These are phyloP conservation scores for Phytophthora pluvialis DNA, from an alignment of 352 stramenopile genomes.

Conservation along the genomic window DNA sequence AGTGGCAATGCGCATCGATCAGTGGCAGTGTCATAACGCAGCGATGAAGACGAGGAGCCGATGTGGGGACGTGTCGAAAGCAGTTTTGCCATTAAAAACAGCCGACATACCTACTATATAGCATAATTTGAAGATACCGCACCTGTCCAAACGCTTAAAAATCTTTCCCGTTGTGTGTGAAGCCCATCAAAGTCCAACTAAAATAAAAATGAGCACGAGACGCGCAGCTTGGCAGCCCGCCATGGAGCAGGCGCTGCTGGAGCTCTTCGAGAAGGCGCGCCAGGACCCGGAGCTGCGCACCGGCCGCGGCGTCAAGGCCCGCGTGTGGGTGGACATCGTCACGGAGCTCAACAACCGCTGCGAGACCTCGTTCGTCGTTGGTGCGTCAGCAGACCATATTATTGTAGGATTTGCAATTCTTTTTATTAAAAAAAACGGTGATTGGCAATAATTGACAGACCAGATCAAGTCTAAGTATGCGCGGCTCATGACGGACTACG, in stretches of 20 bases:
- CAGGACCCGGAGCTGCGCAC: slow-evolving; percentile 30
- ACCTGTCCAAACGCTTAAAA: slow-evolving; percentile 24
- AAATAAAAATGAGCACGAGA: slow-evolving; percentile 40
- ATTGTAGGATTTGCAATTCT: too few species aligned
- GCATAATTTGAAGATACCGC: slow-evolving; percentile 16
- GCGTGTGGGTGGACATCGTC: slow-evolving; percentile 30
- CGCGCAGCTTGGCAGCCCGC: slow-evolving; percentile 30
- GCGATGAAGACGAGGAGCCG: slow-evolving; percentile 8
- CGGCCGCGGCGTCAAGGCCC: slow-evolving; percentile 26
- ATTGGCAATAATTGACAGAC: slow-evolving; percentile 22
- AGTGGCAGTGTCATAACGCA: slow-evolving; percentile 31
- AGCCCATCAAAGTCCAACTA: slow-evolving; percentile 8
- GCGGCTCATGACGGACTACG: slow-evolving; percentile 42
- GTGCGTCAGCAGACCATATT: slow-evolving; percentile 7
- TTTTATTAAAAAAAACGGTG: not conserved
- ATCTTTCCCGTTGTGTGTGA: slow-evolving; percentile 1
- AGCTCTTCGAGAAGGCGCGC: slow-evolving; percentile 44
- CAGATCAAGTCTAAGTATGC: slow-evolving; percentile 48
- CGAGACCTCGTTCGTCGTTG: slow-evolving; percentile 33
- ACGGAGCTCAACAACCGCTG: slow-evolving; percentile 35
- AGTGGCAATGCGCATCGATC: slow-evolving; percentile 76
- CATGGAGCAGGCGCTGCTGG: slow-evolving; percentile 38
- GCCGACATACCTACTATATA: slow-evolving; percentile 1
- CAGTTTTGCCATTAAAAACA: slow-evolving; percentile 11
- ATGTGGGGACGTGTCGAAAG: not conserved